These are phyloP conservation scores for Acanthamoeba sp. DNA, from an alignment of 208 protist genomes.

Conservation along the genomic window DNA sequence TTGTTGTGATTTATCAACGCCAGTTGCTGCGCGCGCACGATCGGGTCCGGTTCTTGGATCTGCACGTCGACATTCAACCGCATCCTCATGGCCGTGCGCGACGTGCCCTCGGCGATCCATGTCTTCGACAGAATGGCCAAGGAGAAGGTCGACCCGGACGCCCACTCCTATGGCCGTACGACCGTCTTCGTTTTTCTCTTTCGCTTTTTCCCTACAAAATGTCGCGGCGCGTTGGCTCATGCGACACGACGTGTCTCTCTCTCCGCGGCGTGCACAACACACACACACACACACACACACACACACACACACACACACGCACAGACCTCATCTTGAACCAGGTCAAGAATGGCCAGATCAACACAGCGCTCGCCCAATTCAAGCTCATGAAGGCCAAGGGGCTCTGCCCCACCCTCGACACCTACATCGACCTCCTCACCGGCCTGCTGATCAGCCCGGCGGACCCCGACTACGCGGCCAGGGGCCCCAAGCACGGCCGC, in stretches of 20 bases:
- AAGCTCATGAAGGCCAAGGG: not conserved
- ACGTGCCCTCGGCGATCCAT: not conserved
- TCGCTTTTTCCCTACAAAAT: no score
- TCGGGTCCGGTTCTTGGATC: not conserved
- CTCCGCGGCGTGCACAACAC: no score
- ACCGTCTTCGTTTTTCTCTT: no score
- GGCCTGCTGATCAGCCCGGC: not conserved
- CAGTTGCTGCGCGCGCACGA: not conserved
- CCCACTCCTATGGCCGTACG: not conserved
- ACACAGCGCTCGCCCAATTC: not conserved
- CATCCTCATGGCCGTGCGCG: not conserved
- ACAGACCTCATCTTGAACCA: not conserved
- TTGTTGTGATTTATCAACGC: not conserved
- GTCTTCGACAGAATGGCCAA: not conserved
- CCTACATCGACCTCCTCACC: not conserved
- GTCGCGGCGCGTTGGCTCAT: no score
- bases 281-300: no score
- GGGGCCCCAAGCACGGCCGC: not conserved
- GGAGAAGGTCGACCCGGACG: not conserved
- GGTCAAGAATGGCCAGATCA: not conserved
- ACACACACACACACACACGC: no score
- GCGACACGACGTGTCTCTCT: not conserved
- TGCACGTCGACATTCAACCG: not conserved
- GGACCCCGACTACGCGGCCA: not conserved
- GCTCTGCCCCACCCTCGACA: not conserved